Base-by-base conservation (phyloP, 1,139 yeast species). In the Protomyces pachydermus region DNA sequence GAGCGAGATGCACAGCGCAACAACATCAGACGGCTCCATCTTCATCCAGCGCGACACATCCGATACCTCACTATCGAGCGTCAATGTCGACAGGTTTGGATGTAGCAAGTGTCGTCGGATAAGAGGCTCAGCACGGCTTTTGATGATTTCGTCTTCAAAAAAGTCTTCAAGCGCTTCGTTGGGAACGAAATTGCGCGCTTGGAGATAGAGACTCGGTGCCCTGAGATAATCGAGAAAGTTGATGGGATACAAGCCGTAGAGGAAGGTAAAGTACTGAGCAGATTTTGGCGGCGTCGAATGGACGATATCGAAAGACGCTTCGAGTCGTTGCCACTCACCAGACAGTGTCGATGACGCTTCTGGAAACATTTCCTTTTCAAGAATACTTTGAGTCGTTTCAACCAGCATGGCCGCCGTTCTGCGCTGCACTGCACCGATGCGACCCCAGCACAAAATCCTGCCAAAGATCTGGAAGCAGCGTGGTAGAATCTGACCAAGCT, bases 181-280 rank as follows among this genome's bases (percentile, higher is more conserved):
- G 9, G 69, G 68, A 18, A 61, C 64, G 50, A 68, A n/a, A 68
- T 1, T 67, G 51, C 18, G 65, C 14, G 28, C 18, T 9, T 39
- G 38, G 48, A 76, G 68, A 66, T 76, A 78, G 51, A 68, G 71
- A 3, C 72, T 67, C 0, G 88, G 86, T 45, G 76, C 72, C 25
- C 77, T 74, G 20, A 80, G 68, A 69, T 83, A 85, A 4, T 73
- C 71, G 42, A 80, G 70, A 2, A 84, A 72, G 68, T 83, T 82
- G 37, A 78, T 73, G 0, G 90, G 89, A 68, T 79, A 85, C n/a
- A 85, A 71, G 0, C 88, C 90, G 69, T 86, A 86, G 1, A 85
- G 71, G 42, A 82, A 74, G 0, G 85, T 79, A 57, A 76, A 78
- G 16, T 80, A 69, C 10, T 78, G 75, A 2, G 72, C 34, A n/a